Conservation (phyloP, 306 rosid genomes). For the Medicago lupulina region DNA sequence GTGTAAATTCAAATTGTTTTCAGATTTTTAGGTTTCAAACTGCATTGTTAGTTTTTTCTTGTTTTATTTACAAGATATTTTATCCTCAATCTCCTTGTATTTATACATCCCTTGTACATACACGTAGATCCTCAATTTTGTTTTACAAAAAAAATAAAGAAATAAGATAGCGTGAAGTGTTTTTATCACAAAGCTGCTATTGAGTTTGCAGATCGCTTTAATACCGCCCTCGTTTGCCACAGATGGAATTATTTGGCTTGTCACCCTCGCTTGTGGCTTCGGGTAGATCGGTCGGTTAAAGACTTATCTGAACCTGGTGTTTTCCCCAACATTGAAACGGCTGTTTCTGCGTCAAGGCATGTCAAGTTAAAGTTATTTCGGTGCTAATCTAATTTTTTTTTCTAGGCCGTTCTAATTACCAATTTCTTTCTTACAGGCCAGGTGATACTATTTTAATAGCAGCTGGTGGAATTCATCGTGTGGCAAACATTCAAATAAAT, state of each 20-base stretch:
- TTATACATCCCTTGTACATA: neutral
- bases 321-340: constrained; percentile 84
- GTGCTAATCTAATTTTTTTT: neutral
- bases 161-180: constrained; percentile 32
- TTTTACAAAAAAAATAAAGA: neutral
- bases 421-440: constrained; percentile 60
- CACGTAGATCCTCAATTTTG: neutral
- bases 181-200: constrained; percentile 67
- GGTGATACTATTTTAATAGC: constrained; percentile 94
- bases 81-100: neutral
- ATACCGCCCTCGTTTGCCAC: constrained; percentile 99
- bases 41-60: neutral
- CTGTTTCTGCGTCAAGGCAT: constrained; percentile 89
- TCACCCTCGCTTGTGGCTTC: constrained; percentile 93
- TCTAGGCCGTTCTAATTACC: constrained; percentile 12
- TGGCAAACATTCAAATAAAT: constrained; percentile 83
- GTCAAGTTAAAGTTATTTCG: constrained; percentile 29
- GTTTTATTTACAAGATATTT: constrained; percentile 23
- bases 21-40: too few species aligned
- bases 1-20: too few species aligned
- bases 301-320: constrained; percentile 74
- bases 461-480: constrained; percentile 80
- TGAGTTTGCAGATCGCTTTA: constrained; percentile 99
- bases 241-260: constrained; percentile 97
- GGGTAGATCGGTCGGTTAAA: constrained; percentile 84